Evolutionary conservation across 257 asterid genomes (phyloP).

Genomic region (Petunia secreta): DNA sequence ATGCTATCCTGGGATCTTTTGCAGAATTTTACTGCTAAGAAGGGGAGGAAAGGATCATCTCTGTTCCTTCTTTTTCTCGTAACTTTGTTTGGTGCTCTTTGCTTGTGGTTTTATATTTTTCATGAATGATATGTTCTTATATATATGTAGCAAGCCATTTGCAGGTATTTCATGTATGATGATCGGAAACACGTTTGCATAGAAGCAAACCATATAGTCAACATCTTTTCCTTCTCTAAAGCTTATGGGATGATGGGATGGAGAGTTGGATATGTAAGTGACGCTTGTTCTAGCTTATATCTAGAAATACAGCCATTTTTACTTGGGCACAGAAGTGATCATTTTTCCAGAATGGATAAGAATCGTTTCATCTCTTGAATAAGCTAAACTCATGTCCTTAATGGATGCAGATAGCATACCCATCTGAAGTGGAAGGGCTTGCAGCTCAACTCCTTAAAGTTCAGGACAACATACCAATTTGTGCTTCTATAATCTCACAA

Average conservation of each 20-base stretch:
- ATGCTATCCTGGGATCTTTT: not conserved
- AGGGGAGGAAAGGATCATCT: not conserved
- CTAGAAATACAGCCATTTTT: not conserved
- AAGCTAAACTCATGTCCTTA: slow-evolving; percentile 11
- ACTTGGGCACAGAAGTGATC: not conserved
- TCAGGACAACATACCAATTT: slow-evolving; percentile 97
- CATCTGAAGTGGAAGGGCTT: slow-evolving; percentile 77
- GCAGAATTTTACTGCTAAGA: not conserved
- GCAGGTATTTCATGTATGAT: slow-evolving; percentile 98
- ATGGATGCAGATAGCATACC: slow-evolving; percentile 80
- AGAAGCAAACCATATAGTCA: slow-evolving; percentile 82
- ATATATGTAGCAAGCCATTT: slow-evolving; percentile 20
- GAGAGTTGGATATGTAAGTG: slow-evolving; percentile 99
- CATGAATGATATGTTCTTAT: slow-evolving; percentile 17
- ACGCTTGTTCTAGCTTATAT: slow-evolving; percentile 13
- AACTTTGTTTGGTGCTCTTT: not conserved
- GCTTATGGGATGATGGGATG: slow-evolving; percentile 99
- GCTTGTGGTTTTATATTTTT: not conserved
- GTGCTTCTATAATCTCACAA: slow-evolving; percentile 85
- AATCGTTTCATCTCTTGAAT: not conserved
- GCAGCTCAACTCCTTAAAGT: slow-evolving; percentile 82
- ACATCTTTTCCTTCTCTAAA: slow-evolving; percentile 91
- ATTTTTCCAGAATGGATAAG: not conserved
- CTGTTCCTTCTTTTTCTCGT: slow-evolving; percentile 14
- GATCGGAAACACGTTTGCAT: slow-evolving; percentile 77